Percentiles rank a stretch among this genome's conserved stretches.
These are phyloP conservation scores for Penicillium sclerotiorum DNA, from an alignment of 2,329 filamentous ascomycete genomes.

Conservation along the genomic window DNA sequence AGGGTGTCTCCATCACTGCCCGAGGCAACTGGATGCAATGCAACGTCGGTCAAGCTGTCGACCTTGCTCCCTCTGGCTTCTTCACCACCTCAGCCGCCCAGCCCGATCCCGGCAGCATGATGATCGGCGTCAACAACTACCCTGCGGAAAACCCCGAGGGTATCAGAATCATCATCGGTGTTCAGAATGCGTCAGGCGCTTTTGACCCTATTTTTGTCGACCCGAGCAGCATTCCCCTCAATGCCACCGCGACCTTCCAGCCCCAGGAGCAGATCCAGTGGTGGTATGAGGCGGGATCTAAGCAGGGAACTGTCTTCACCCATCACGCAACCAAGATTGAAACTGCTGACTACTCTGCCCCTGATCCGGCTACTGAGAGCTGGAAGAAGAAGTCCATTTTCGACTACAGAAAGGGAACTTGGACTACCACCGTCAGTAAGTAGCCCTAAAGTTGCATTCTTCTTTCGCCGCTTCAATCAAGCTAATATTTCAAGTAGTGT, in stretches of 20 bases:
- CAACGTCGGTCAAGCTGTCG: neutral
- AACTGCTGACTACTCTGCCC: neutral
- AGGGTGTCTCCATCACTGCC: neutral
- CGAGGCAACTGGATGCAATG: neutral
- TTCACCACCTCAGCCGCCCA: neutral
- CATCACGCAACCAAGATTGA: neutral
- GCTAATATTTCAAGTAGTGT: neutral
- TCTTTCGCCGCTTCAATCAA: neutral
- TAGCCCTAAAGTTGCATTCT: neutral
- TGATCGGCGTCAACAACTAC: neutral
- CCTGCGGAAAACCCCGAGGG: neutral
- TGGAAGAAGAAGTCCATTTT: neutral
- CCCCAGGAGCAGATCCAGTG: neutral
- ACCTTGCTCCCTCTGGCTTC: neutral
- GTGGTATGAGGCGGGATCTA: neutral
- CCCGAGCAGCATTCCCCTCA: neutral
- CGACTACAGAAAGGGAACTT: neutral
- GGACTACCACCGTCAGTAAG: neutral
- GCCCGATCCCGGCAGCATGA: neutral
- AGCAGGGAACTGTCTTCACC: neutral
- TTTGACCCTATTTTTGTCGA: neutral
- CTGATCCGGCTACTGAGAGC: neutral
- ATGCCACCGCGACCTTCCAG: neutral
- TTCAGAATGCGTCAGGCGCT: neutral
- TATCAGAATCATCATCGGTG: neutral